Evolutionary conservation across 2,329 filamentous ascomycete species (phyloP).

Genomic region (Alternaria burnsii): DNA sequence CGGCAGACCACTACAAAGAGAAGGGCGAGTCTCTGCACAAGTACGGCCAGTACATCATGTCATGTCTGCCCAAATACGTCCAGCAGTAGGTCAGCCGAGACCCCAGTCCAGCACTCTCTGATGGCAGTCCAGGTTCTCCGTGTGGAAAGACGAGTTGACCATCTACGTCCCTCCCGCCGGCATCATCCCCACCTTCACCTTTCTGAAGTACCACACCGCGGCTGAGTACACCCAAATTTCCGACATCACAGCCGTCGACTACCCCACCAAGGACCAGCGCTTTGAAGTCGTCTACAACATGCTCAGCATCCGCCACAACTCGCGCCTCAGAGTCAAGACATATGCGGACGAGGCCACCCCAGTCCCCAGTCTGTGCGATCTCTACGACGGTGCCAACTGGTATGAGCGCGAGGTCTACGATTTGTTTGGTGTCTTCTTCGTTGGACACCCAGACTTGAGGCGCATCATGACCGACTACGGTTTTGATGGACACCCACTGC

Average conservation of each 20-base stretch:
- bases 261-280: constrained; percentile 91
- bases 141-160: constrained; percentile 98
- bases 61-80: constrained; percentile 94
- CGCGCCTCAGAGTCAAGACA: constrained; percentile 96
- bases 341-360: constrained; percentile 96
- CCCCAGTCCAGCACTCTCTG: neutral
- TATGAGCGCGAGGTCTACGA: constrained; percentile 99
- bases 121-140: constrained; percentile 72
- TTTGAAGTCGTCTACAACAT: constrained; percentile 99
- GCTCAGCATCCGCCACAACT: constrained; percentile 94
- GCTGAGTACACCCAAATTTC: constrained; percentile 95
- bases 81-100: constrained; percentile 70
- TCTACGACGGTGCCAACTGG: constrained; percentile 98
- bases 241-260: constrained; percentile 94
- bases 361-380: constrained; percentile 83
- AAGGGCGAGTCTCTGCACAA: constrained; percentile 89
- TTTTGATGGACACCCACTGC: constrained; percentile 94
- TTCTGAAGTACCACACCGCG: constrained; percentile 97
- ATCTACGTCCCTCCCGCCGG: constrained; percentile 90
- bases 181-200: constrained; percentile 89
- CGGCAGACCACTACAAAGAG: constrained; percentile 88
- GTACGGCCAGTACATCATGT: constrained; percentile 97
- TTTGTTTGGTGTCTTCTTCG: constrained; percentile 96
- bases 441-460: constrained; percentile 91
- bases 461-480: constrained; percentile 99